Percentiles rank a stretch among this genome's conserved stretches.
Evolutionary conservation across 1,139 yeast species (phyloP).

Genomic region (Nakaseomyces kungkrabaensis): DNA sequence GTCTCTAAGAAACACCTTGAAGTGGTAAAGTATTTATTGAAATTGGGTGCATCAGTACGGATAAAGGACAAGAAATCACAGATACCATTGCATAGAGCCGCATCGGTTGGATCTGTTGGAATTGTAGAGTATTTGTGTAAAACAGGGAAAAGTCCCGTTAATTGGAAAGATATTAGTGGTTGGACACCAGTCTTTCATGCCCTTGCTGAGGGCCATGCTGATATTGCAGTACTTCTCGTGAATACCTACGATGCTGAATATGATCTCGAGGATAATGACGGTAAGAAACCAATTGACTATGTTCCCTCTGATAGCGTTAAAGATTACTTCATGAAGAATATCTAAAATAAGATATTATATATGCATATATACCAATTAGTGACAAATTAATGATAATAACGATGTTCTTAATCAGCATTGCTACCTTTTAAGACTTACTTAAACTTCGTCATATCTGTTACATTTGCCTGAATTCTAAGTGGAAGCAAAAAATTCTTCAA

Average conservation of each 20-base stretch:
- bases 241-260: slow-evolving; percentile 57
- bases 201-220: slow-evolving; percentile 83
- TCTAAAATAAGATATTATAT: not conserved
- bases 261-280: slow-evolving; percentile 39
- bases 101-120: slow-evolving; percentile 59
- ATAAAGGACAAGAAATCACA: slow-evolving; percentile 57
- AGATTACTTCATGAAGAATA: slow-evolving; percentile 30
- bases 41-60: slow-evolving; percentile 47
- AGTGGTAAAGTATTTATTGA: slow-evolving; percentile 43
- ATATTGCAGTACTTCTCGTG: slow-evolving; percentile 54
- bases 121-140: slow-evolving; percentile 36
- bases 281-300: slow-evolving; percentile 49
- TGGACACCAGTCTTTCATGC: slow-evolving; percentile 92
- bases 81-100: slow-evolving; percentile 75
- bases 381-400: not conserved
- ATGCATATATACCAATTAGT: no score
- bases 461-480: no score
- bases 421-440: no score
- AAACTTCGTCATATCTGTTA: no score
- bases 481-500: no score
- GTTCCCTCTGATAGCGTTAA: slow-evolving; percentile 53
- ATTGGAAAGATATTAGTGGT: slow-evolving; percentile 58
- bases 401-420: no score
- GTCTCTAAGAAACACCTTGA: slow-evolving; percentile 54
- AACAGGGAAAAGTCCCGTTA: slow-evolving; percentile 48